Base-by-base conservation (phyloP, 2,329 filamentous ascomycete species). In the Fusarium marasasianum region DNA sequence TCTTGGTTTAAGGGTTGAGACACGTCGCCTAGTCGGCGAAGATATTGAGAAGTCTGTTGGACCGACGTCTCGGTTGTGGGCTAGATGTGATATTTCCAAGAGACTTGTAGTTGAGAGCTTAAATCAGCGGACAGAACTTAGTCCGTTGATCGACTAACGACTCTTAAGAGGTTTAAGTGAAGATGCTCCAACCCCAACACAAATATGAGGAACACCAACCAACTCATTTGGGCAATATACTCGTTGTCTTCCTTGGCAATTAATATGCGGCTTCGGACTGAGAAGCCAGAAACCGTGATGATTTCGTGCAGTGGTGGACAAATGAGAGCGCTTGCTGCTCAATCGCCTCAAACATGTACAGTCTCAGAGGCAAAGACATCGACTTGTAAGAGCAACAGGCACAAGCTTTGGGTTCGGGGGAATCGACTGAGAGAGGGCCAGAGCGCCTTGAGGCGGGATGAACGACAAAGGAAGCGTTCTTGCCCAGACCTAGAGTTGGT, bases 151-250 rank as follows among this genome's bases (percentile, higher is more conserved):
- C 12, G 5, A 45, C 12, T n/a, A n/a, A n/a, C n/a, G n/a, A n/a
- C n/a, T n/a, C n/a, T 8, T 45, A 12, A 20, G 8, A 26, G 24
- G 43, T 26, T 45, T 20, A 4, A 45, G 44, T 26, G 18, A 26
- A 20, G 44, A 45, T 10, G 12, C 14, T 10, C 44, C 24, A 20
- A 26, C 12, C 18, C 44, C 2, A 13, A 20, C 12, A 20, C 8
- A 26, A 4, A 14, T 4, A 12, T 4, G 1, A 20, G 5, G 5
- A 7, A 10, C 8, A 20, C 5, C 24, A 6, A 45, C 8, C 5
- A 20, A 26, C 24, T 20, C 44, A 45, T 26, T 26, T 26, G 24
- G 44, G 44, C 24, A 45, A 45, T 45, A 20, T 26, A 45, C 44
- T 45, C 18, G 24, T 26, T 45, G 18, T 26, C 44, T 18, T 26